phyloP scores from a whole-genome alignment of 2,329 filamentous ascomycete species.

The Sporothrix luriei region DNA sequence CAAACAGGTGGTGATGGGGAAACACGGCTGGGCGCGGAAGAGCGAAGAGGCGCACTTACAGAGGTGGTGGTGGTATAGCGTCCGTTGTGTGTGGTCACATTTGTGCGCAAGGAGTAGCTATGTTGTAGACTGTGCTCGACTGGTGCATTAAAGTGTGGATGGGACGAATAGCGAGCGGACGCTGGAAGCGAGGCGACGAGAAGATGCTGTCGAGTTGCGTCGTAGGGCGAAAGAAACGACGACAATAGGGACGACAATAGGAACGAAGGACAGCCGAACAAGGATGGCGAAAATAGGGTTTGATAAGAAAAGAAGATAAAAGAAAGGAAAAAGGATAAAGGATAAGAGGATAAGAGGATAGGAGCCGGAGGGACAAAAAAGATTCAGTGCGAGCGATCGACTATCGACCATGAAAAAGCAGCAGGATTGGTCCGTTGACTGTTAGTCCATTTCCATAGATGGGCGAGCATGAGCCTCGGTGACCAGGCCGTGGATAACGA shows the following conservation, averaged over 20 bases:
- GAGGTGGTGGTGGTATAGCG: neutral
- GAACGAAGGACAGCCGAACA: no score
- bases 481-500: slow-evolving; percentile 13
- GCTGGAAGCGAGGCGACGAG: neutral
- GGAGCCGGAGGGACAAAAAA: neutral
- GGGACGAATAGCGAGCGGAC: slow-evolving; percentile 9
- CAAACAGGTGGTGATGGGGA: neutral
- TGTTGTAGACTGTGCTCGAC: neutral
- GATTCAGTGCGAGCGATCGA: neutral
- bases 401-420: neutral
- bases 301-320: neutral
- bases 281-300: no score
- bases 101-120: neutral
- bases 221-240: neutral
- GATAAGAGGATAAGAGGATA: neutral
- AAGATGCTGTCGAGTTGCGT: neutral
- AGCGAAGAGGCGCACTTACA: slow-evolving; percentile 19
- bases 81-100: slow-evolving; percentile 22
- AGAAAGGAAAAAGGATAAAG: no score
- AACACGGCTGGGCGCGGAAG: neutral
- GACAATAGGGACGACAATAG: slow-evolving; percentile 2
- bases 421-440: neutral
- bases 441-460: slow-evolving; percentile 1
- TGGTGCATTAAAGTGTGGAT: neutral
- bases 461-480: neutral